Conservation (phyloP, 2,329 filamentous ascomycete species). For the Diaporthe ampelina region DNA sequence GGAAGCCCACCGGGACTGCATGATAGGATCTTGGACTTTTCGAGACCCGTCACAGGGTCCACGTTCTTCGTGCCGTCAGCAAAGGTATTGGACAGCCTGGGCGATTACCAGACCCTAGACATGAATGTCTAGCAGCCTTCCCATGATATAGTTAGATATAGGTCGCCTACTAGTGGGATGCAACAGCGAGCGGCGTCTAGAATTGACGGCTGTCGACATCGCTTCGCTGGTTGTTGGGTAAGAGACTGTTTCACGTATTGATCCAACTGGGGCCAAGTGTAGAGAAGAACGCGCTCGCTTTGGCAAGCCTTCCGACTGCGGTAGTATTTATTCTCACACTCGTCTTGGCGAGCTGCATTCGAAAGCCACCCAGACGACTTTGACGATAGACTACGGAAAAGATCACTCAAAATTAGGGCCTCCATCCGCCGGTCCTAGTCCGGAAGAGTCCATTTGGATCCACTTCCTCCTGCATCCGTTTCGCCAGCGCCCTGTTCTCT, state of each 20-base stretch:
- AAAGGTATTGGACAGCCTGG: neutral
- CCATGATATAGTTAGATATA: neutral
- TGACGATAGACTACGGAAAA: neutral
- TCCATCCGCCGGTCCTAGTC: constrained; percentile 14
- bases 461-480: constrained; percentile 10
- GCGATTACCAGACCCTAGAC: neutral
- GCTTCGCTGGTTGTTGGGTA: no score
- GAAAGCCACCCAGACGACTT: neutral
- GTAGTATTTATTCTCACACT: no score
- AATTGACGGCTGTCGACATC: neutral
- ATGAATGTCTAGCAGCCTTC: no score
- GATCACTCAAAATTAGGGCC: neutral
- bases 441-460: constrained; percentile 1
- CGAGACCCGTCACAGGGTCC: neutral
- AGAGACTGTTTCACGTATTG: no score
- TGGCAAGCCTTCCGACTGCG: neutral
- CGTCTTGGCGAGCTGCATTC: neutral
- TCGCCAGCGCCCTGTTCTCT: constrained; percentile 25
- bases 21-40: constrained; percentile 3
- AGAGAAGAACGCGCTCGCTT: neutral
- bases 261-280: neutral
- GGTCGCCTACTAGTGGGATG: neutral
- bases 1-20: constrained; percentile 3
- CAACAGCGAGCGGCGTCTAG: neutral
- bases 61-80: constrained; percentile 5